Evolutionary conservation across 352 stramenopile genomes (phyloP), one percentile per base, ranked within the genome.

Genomic region (Pythium apleroticum): DNA sequence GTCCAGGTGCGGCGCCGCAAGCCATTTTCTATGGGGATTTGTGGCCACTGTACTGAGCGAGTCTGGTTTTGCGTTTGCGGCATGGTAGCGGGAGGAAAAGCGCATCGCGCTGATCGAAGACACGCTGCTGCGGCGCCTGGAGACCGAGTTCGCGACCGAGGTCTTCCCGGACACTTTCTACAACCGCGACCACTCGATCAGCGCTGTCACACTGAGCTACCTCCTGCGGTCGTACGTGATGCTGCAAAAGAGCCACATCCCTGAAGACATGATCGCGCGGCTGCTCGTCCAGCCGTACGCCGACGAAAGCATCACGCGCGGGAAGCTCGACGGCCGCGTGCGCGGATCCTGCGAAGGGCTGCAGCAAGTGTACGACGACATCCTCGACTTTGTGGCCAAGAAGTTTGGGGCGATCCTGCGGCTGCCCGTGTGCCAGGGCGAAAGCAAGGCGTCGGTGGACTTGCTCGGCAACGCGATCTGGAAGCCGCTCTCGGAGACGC

Each of bases 81-180:
- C 35, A 19, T 41, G 30, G 27, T 57, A 89, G 83, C 71, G 74
- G 52, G 80, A 90, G 55, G 83, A 93, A 31, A 93, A 91, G 52
- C 81, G 83, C 4, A 69, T 93, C 17, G 73, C 74, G 0, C 68
- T 74, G 20, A 80, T 91, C 54, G 86, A 94, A 76, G 82, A 92
- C 63, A 85, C 80, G 30, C 66, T 94, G 30, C 56, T 91, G 25
- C 73, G 74, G 22, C 78, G 81, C n/a, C 71, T 94, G 6, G 86
- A 96, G 69, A 91, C 88, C 1, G 88, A 96, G 60, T 88, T 96
- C 39, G 77, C 84, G 30, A 93, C 88, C 11, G 86, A 96, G 60
- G 90, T 96, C 35, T 88, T 94, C 15, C 88, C 88, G 0, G 88
- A 96, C 61, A 93, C 85, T 12, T 95, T 95, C 45, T 96, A 96